A percentile compares a stretch with the other conserved stretches of the same genome.
Conservation (phyloP, 2,329 filamentous ascomycete genomes). For the Anisogramma anomala region DNA sequence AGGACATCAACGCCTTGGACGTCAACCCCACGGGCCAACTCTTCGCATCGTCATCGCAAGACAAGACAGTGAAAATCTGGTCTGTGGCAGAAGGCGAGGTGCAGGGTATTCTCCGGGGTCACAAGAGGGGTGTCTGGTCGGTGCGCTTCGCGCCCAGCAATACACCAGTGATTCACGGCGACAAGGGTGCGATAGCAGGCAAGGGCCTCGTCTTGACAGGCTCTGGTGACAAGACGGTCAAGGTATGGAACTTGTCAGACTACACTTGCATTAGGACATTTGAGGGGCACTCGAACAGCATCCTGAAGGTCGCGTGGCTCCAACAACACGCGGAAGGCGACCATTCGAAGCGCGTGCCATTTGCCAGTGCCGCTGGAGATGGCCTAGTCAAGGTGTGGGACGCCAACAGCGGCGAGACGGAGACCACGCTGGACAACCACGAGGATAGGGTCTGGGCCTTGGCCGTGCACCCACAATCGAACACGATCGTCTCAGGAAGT, state of each 20-base stretch:
- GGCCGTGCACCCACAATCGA: constrained; percentile 54
- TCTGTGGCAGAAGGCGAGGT: constrained; percentile 81
- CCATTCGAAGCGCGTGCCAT: constrained; percentile 48
- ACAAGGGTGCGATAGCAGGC: constrained; percentile 59
- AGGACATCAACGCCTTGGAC: constrained; percentile 94
- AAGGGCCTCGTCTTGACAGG: constrained; percentile 81
- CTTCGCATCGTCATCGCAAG: constrained; percentile 93
- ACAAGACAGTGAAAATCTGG: constrained; percentile 96
- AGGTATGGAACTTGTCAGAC: constrained; percentile 85
- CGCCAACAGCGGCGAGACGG: constrained; percentile 68
- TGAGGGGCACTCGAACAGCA: constrained; percentile 91
- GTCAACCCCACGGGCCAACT: constrained; percentile 62
- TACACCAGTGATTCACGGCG: constrained; percentile 60
- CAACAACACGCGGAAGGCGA: constrained; percentile 38
- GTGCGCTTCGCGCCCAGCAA: constrained; percentile 77
- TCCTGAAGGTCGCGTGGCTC: constrained; percentile 88
- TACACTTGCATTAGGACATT: constrained; percentile 90
- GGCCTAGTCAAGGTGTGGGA: constrained; percentile 97
- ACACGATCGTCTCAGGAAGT: constrained; percentile 77
- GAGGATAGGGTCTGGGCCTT: constrained; percentile 92
- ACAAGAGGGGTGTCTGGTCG: constrained; percentile 92
- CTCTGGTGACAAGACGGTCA: constrained; percentile 90
- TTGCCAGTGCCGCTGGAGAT: constrained; percentile 84
- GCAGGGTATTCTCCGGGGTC: constrained; percentile 80
- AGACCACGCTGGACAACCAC: constrained; percentile 90